Percentiles rank a stretch among this genome's conserved stretches.
Conservation (phyloP, 345 rosid genomes). For the Acer saccharum region DNA sequence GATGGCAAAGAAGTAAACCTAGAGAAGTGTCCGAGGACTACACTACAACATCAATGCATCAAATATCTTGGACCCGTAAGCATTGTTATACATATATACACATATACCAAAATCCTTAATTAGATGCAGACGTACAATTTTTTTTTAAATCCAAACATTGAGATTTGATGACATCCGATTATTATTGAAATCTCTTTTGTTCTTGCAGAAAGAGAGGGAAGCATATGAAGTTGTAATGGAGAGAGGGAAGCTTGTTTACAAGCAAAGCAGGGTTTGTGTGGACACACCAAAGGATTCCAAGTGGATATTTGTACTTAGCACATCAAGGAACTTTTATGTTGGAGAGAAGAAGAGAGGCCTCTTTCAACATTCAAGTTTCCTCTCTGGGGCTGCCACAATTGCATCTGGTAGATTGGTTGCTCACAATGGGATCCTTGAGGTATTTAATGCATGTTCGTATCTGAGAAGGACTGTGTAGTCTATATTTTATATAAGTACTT, state of each 20-base stretch:
- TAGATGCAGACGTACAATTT: too few relatives aligned
- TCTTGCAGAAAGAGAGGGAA: slow-evolving; percentile 63
- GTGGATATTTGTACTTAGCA: slow-evolving; percentile 78
- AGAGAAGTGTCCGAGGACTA: slow-evolving; percentile 49
- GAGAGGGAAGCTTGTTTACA: slow-evolving; percentile 53
- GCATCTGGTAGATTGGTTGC: slow-evolving; percentile 74
- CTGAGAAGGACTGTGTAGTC: too few relatives aligned
- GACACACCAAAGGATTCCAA: slow-evolving; percentile 55
- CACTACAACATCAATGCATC: slow-evolving; percentile 66
- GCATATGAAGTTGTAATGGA: slow-evolving; percentile 58
- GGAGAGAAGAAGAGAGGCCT: slow-evolving; percentile 63
- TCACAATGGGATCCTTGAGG: slow-evolving; percentile 51
- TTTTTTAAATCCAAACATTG: background rate
- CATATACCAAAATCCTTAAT: too few relatives aligned
- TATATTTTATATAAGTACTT: too few relatives aligned
- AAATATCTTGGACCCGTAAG: slow-evolving; percentile 83
- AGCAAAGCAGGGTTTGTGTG: slow-evolving; percentile 36
- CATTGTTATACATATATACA: too few relatives aligned
- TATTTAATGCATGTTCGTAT: too few relatives aligned
- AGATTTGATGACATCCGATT: background rate
- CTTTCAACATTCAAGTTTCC: slow-evolving; percentile 83
- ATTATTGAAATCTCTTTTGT: too few relatives aligned
- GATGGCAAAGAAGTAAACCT: slow-evolving; percentile 72
- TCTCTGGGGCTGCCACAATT: slow-evolving; percentile 74
- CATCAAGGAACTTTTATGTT: slow-evolving; percentile 51